phyloP scores from a whole-genome alignment of 345 rosid species.

The Sonneratia alba region DNA sequence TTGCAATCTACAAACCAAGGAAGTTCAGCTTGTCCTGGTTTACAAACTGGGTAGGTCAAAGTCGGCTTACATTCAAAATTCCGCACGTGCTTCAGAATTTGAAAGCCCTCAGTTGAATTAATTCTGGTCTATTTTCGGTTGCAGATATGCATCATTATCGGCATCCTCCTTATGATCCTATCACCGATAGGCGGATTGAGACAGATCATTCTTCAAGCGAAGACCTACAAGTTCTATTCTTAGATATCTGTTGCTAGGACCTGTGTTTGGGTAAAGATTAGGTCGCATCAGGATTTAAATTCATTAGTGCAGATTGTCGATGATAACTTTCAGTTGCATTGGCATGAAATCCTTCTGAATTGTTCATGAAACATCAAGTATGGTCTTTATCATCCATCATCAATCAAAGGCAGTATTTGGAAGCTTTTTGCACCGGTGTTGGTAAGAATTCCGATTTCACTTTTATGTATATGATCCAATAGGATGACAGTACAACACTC shows the following conservation, averaged over 20 bases:
- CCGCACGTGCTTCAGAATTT: not conserved
- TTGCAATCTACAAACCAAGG: conserved; percentile 42
- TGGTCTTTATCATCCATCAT: too few relatives aligned
- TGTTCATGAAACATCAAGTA: too few relatives aligned
- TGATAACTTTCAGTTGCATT: too few relatives aligned
- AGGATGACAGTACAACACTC: too few relatives aligned
- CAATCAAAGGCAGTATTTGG: too few relatives aligned
- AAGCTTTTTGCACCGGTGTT: too few relatives aligned
- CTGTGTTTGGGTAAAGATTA: too few relatives aligned
- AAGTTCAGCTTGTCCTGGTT: conserved; percentile 57
- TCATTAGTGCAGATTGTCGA: too few relatives aligned
- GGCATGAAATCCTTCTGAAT: too few relatives aligned
- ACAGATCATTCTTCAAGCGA: conserved; percentile 49
- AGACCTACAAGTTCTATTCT: conserved; percentile 43
- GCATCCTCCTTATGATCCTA: conserved; percentile 54
- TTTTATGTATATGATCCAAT: too few relatives aligned
- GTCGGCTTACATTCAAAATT: not conserved
- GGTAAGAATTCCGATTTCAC: too few relatives aligned
- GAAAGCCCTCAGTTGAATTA: not conserved
- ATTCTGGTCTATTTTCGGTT: conserved; percentile 2
- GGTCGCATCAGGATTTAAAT: too few relatives aligned
- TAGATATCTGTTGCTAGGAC: conserved; percentile 11
- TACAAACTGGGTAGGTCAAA: conserved; percentile 52
- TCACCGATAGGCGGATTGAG: conserved; percentile 77
- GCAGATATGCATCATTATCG: conserved; percentile 69